Base-by-base conservation (phyloP, 2,329 filamentous ascomycete genomes). In the Aspergillus sergii region DNA sequence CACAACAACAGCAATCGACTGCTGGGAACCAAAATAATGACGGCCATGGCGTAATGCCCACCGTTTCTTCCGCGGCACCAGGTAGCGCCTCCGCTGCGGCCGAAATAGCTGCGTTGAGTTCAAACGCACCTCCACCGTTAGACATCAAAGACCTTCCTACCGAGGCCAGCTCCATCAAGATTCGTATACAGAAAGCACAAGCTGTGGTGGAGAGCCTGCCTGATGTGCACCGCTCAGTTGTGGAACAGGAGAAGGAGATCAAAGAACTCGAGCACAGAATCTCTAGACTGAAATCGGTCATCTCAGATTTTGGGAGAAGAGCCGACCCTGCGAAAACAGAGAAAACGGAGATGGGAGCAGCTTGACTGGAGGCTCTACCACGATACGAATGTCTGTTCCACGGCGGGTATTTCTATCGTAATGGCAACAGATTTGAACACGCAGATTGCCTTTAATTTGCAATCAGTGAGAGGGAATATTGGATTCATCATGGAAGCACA, bases 141-240 rank as follows among this genome's bases (percentile, higher is more conserved):
- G 84, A 88, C 64, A 83, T 86, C 65, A 96, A 96, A 76, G 91
- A 96, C 70, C 86, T 98, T 19, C 88, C 91, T 2, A 86, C 88
- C 2, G 92, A 92, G 41, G 91, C 92, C 1, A 91, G 93, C 72
- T 85, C 86, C 41, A 83, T 97, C 71, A 94, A 92, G 78, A 89
- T 94, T 78, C 92, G 92, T 78, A 86, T 98, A 63, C 90, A 93
- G 76, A 90, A 89, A 69, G 93, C 94, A 57, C 85, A 91, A 57
- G 84, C 69, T 3, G 77, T 79, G 12, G 75, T 83, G 12, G 75
- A 78, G 56, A 72, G 69, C 41, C 67, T 83, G 45, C 80, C 81
- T 11, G 81, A 83, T 65, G 72, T 81, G n/a, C 70, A 80, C 9
- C 73, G 80, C 39, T 77, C 76, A 14, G 75, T 82, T 16, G 72